These are phyloP conservation scores for Microbotryum violaceum DNA, from an alignment of 1,284 basidiomycete species.

Conservation along the genomic window DNA sequence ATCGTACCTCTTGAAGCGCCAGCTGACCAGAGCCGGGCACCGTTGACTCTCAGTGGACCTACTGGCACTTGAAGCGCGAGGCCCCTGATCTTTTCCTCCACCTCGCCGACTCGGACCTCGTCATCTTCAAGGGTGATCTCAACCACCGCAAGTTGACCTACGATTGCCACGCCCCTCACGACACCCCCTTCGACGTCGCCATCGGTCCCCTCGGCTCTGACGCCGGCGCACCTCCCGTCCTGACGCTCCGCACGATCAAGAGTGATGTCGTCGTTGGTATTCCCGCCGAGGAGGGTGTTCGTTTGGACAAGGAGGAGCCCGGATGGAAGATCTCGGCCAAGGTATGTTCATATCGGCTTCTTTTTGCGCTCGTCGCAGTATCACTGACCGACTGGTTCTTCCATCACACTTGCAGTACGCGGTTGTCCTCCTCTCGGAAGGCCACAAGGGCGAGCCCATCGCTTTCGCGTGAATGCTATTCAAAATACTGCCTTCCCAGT, in stretches of 20 bases:
- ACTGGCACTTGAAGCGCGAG: conserved; percentile 79
- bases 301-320: conserved; percentile 74
- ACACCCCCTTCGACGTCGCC: conserved; percentile 81
- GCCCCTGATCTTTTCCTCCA: conserved; percentile 92
- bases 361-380: too few species aligned
- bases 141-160: conserved; percentile 81
- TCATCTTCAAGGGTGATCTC: conserved; percentile 93
- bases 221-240: conserved; percentile 69
- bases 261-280: conserved; percentile 64
- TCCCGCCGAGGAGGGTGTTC: conserved; percentile 57
- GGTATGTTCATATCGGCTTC: conserved; percentile 6
- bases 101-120: conserved; percentile 80
- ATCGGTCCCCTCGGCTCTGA: conserved; percentile 89
- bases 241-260: conserved; percentile 76
- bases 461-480: conserved; percentile 16
- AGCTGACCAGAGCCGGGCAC: neutral
- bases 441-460: conserved; percentile 51
- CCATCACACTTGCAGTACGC: conserved; percentile 48
- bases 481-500: neutral
- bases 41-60: conserved; percentile 25
- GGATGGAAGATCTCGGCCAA: conserved; percentile 83
- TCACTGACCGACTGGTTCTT: neutral
- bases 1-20: conserved; percentile 3
- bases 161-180: conserved; percentile 83
- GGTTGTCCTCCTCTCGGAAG: conserved; percentile 74